phyloP scores from a whole-genome alignment of 1,284 basidiomycete species.

The Megacollybia platyphylla region DNA sequence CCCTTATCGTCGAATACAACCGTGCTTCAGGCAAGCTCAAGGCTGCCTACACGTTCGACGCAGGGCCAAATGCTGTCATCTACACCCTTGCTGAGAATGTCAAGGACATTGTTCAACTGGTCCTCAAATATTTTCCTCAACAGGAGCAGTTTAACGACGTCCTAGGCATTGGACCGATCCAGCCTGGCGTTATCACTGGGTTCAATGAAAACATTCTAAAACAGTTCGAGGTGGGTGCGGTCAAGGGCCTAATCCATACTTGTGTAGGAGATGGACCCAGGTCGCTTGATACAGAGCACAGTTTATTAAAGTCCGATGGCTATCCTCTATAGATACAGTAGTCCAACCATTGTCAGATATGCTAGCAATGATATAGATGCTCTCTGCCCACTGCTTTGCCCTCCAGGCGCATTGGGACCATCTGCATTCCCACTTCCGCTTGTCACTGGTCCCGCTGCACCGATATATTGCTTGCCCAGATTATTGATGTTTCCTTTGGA shows the following conservation, averaged over 20 bases:
- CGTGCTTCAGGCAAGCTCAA: slow-evolving; percentile 61
- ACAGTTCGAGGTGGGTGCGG: slow-evolving; percentile 60
- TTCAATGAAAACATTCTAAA: slow-evolving; percentile 75
- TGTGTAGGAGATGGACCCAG: slow-evolving; percentile 86
- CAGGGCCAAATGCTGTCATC: slow-evolving; percentile 97
- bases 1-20: slow-evolving; percentile 88
- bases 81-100: slow-evolving; percentile 78
- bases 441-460: slow-evolving; percentile 11
- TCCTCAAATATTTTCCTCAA: slow-evolving; percentile 80
- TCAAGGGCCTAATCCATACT: slow-evolving; percentile 86
- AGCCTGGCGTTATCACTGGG: slow-evolving; percentile 43
- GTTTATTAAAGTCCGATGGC: slow-evolving; percentile 44
- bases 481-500: slow-evolving; percentile 17
- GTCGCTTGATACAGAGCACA: slow-evolving; percentile 38
- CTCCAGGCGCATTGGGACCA: neutral
- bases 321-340: slow-evolving; percentile 22
- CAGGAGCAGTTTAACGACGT: slow-evolving; percentile 63
- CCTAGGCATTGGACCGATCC: slow-evolving; percentile 33
- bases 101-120: slow-evolving; percentile 62
- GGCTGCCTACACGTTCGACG: slow-evolving; percentile 97
- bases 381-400: neutral
- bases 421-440: slow-evolving; percentile 8
- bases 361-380: neutral
- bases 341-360: neutral
- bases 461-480: slow-evolving; percentile 21